Percentiles rank a stretch among this genome's conserved stretches.
phyloP scores from a whole-genome alignment of 257 asterid genomes.

The Solanum gracilifrons region DNA sequence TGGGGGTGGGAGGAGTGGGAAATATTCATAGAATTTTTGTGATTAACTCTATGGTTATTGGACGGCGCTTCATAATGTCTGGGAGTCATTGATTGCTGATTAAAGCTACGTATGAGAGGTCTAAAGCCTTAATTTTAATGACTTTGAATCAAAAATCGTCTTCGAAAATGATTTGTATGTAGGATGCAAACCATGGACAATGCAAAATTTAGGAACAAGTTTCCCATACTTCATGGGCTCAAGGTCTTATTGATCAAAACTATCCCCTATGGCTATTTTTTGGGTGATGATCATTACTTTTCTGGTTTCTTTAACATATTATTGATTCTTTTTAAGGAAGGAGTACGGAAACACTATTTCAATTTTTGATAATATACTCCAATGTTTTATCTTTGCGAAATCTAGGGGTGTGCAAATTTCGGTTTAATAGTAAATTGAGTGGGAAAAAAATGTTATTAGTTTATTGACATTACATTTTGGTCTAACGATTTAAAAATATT shows the following conservation, averaged over 20 bases:
- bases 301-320: neutral
- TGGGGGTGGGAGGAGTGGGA: neutral
- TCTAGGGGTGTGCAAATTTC: neutral
- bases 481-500: neutral
- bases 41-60: too few species aligned
- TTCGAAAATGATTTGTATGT: neutral
- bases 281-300: neutral
- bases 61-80: neutral
- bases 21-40: neutral
- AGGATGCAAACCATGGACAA: neutral
- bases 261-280: neutral
- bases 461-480: neutral
- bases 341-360: neutral
- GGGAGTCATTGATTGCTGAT: accelerated
- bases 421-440: neutral
- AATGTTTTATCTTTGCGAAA: neutral
- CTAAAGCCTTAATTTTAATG: too few species aligned
- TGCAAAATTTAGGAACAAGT: neutral
- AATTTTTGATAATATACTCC: neutral
- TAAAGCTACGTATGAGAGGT: too few species aligned
- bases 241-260: neutral
- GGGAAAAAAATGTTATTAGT: neutral
- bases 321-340: neutral
- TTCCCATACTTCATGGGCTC: neutral
- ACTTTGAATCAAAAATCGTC: neutral